These are phyloP conservation scores for Alloteropsis semialata DNA, from an alignment of 176 grass and related monocot species.

Conservation along the genomic window DNA sequence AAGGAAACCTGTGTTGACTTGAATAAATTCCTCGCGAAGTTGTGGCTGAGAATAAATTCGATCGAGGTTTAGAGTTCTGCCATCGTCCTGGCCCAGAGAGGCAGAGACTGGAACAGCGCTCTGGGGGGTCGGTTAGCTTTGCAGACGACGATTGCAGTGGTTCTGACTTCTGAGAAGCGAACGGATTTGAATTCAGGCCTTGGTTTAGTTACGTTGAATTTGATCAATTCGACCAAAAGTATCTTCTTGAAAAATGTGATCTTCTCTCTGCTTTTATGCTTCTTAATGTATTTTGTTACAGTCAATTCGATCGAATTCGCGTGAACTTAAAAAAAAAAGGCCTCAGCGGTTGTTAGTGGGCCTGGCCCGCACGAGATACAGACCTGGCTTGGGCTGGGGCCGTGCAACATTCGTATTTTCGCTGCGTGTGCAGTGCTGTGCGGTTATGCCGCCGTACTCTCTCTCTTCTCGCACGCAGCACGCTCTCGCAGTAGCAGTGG, in stretches of 20 bases:
- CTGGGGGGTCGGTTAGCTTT: neutral
- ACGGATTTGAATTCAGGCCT: neutral
- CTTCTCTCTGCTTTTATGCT: too few relatives aligned
- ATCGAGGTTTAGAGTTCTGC: neutral
- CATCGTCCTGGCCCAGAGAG: neutral
- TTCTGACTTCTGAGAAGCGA: neutral
- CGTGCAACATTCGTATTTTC: neutral
- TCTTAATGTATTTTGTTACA: too few relatives aligned
- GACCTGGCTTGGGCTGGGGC: neutral
- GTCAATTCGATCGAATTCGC: too few relatives aligned
- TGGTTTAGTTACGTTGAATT: too few relatives aligned
- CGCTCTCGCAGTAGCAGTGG: neutral
- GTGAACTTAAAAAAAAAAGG: too few relatives aligned
- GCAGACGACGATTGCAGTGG: too few relatives aligned
- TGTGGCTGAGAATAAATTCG: constrained; percentile 30
- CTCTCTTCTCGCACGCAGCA: neutral
- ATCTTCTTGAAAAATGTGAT: too few relatives aligned
- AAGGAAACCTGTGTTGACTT: neutral
- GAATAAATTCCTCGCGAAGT: constrained; percentile 35
- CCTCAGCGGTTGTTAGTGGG: neutral
- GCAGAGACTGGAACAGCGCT: neutral
- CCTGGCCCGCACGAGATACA: neutral
- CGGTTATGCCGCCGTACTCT: too few relatives aligned
- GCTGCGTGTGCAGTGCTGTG: neutral
- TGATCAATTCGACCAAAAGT: too few relatives aligned